Evolutionary conservation across 23 red algal genomes (phyloP), one percentile per base, ranked within the genome.

Genomic region (Gracilaria domingensis): DNA sequence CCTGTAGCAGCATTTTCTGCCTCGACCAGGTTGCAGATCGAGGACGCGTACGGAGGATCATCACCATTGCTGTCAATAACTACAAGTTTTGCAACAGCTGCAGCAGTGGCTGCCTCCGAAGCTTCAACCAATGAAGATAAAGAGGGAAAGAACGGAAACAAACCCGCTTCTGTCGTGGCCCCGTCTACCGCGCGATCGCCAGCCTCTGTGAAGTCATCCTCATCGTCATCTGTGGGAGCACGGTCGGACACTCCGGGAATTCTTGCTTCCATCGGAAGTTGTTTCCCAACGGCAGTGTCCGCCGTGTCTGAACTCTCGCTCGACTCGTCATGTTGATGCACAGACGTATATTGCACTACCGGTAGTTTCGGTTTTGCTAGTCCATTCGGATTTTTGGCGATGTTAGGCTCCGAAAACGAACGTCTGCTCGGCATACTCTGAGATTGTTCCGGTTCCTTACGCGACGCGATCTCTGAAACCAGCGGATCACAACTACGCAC

Each of bases 291-390:
- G 62, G 20, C 62, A 25, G 24, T 67, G 24, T 67, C 62, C 1
- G 28, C 8, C 26, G 62, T 2, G 24, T 67, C 62, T 16, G 62
- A 67, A 67, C 62, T 67, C 49, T 85, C 82, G 57, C 59, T 69
- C 49, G 67, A 17, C 17, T 28, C 35, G 16, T 62, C 11, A 9
- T 62, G 24, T 29, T 29, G 4, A 2, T 30, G 24, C 4, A 62
- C 24, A 9, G 59, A 9, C 2, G 8, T 24, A 25, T 62, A 30
- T 5, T 23, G 59, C 13, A 62, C 59, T 2, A 28, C 24, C 16
- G 59, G 24, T 18, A 62, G 24, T 24, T 62, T 62, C 24, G 59
- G 59, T 30, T 30, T 28, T 1, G 17, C 1, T 8, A 2, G 8
- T 24, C 0, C 24, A 2, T 62, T 1, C 11, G 24, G 59, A 12